These are phyloP conservation scores for Hygrophorus pudorinus DNA, from an alignment of 768 basidiomycete species.

Conservation along the genomic window DNA sequence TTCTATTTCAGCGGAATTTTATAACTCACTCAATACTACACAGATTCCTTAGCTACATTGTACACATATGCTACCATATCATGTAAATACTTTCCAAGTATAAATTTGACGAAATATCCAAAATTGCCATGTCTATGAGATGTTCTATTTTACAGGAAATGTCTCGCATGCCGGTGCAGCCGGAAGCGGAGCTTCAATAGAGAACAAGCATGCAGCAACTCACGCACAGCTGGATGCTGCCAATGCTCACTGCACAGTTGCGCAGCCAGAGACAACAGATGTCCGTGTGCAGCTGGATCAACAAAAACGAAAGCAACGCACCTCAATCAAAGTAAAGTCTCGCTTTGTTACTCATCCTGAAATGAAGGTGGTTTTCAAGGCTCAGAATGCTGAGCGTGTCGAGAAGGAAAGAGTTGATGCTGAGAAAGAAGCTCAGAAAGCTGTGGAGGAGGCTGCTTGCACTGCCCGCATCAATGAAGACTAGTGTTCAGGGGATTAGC, in stretches of 20 bases:
- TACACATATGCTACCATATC: no score
- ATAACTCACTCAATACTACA: no score
- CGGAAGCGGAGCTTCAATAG: no score
- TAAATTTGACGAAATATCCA: no score
- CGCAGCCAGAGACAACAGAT: not conserved
- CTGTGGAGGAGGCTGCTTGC: conserved; percentile 8
- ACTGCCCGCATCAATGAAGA: conserved; percentile 5
- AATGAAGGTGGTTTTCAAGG: conserved; percentile 3
- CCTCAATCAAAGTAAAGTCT: conserved; percentile 1
- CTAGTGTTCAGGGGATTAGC: no score
- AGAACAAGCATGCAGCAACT: no score
- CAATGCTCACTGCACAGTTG: conserved; percentile 1
- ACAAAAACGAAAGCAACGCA: not conserved
- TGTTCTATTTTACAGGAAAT: no score
- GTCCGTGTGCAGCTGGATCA: conserved; percentile 5
- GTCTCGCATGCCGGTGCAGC: no score
- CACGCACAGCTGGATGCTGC: not conserved
- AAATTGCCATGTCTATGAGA: no score
- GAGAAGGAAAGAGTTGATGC: conserved; percentile 1
- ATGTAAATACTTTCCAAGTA: no score
- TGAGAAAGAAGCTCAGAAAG: conserved; percentile 8
- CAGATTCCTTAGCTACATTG: no score
- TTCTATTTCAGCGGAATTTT: no score
- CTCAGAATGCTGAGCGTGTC: not conserved
- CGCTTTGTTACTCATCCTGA: conserved; percentile 3